A percentile compares a stretch with the other conserved stretches of the same genome.
phyloP scores from a whole-genome alignment of 1,284 basidiomycete species.

The Tilletiopsis washingtonensis region DNA sequence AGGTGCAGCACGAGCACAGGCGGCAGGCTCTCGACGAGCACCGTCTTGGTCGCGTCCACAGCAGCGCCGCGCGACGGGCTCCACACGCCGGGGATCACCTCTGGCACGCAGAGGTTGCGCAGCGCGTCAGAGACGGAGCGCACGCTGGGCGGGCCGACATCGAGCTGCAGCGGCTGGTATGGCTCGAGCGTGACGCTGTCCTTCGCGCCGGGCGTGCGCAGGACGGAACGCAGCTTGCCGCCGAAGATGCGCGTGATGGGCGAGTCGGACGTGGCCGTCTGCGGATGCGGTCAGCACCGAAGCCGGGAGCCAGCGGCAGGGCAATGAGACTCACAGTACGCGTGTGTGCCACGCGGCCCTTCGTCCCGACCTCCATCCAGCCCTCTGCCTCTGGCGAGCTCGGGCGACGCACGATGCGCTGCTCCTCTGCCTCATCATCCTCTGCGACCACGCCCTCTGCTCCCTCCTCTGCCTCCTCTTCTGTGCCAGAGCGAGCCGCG shows the following conservation, averaged over 20 bases:
- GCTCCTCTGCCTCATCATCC: conserved; percentile 53
- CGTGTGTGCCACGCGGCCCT: conserved; percentile 52
- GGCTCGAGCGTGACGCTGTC: conserved; percentile 87
- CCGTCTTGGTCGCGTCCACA: conserved; percentile 77
- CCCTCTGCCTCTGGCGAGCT: conserved; percentile 47
- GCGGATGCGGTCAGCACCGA: not conserved
- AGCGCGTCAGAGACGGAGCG: conserved; percentile 77
- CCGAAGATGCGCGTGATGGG: conserved; percentile 88
- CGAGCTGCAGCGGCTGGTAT: conserved; percentile 79
- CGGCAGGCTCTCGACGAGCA: conserved; percentile 77
- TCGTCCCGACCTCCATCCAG: conserved; percentile 90
- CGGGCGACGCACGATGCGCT: conserved; percentile 48
- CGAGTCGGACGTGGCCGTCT: conserved; percentile 68
- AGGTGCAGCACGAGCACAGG: conserved; percentile 81
- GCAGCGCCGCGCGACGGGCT: conserved; percentile 44
- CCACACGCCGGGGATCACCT: conserved; percentile 67
- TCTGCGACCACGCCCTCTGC: not conserved
- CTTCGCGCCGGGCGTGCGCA: conserved; percentile 68
- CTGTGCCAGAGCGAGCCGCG: not conserved
- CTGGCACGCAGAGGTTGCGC: conserved; percentile 67
- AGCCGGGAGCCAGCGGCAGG: not conserved
- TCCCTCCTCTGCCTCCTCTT: conserved; percentile 2
- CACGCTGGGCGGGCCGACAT: conserved; percentile 68
- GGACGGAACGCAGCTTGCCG: conserved; percentile 80
- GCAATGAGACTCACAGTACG: not conserved